Conservation (phyloP, 805 yeast species). For the Diddensiella caesifluorescens region DNA sequence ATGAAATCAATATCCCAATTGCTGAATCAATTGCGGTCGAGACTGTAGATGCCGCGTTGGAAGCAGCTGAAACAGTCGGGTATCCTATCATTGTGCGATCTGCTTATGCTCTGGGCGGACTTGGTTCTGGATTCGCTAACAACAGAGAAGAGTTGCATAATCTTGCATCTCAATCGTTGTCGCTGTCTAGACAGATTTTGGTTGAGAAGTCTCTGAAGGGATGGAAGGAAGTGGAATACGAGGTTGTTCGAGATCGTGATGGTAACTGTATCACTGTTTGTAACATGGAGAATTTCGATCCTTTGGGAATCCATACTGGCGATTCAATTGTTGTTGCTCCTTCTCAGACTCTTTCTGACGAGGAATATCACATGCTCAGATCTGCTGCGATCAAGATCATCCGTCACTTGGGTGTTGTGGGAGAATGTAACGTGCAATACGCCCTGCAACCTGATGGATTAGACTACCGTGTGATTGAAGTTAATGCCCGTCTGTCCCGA, state of each 20-base stretch:
- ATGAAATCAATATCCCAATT: constrained; percentile 91
- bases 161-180: constrained; percentile 81
- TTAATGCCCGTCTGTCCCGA: constrained; percentile 93
- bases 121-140: constrained; percentile 95
- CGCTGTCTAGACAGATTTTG: constrained; percentile 88
- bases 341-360: constrained; percentile 93
- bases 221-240: constrained; percentile 98
- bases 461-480: constrained; percentile 95
- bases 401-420: constrained; percentile 97
- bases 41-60: constrained; percentile 84
- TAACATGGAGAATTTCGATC: constrained; percentile 99
- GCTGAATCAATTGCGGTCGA: constrained; percentile 97
- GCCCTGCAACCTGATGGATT: constrained; percentile 93
- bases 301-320: constrained; percentile 97
- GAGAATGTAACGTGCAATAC: constrained; percentile 98
- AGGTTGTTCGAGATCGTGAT: constrained; percentile 93
- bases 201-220: constrained; percentile 97
- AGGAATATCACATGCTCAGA: constrained; percentile 96
- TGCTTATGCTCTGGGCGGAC: constrained; percentile 95
- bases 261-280: constrained; percentile 98
- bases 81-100: constrained; percentile 97
- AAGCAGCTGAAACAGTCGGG: constrained; percentile 83
- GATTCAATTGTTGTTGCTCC: constrained; percentile 99
- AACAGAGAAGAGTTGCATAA: constrained; percentile 77
- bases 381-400: constrained; percentile 95